These are phyloP conservation scores for Trichoderma afroharzianum DNA, from an alignment of 2,329 filamentous ascomycete species.

Conservation along the genomic window DNA sequence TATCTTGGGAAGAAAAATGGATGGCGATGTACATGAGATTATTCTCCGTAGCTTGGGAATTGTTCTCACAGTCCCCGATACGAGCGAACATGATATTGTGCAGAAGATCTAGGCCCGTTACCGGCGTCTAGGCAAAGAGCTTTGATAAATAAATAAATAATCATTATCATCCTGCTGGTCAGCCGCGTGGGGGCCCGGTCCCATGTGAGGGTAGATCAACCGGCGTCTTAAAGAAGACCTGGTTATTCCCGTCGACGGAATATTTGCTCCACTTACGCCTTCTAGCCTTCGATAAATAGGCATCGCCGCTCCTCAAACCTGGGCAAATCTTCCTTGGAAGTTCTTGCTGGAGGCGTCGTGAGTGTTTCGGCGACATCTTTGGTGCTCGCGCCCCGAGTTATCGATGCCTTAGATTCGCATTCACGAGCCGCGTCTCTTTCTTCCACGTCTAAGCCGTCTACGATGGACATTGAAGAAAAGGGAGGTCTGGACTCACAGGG, in stretches of 20 bases:
- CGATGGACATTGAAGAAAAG: conserved; percentile 1
- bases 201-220: background rate
- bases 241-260: conserved; percentile 11
- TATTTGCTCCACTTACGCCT: conserved; percentile 9
- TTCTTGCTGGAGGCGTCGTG: background rate
- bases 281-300: background rate
- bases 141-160: background rate
- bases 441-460: background rate
- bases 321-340: background rate
- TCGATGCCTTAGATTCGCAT: background rate
- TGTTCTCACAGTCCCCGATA: background rate
- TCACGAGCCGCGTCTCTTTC: background rate
- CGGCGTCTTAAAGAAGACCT: background rate
- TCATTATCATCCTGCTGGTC: background rate
- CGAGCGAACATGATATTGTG: background rate
- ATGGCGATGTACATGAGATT: background rate
- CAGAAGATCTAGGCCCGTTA: background rate
- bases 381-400: background rate
- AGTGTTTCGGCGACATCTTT: background rate
- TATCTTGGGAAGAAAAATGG: background rate
- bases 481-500: background rate
- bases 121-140: background rate
- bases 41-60: background rate
- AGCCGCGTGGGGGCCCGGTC: conserved; percentile 10
- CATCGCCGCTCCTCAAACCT: background rate